phyloP scores from a whole-genome alignment of 352 stramenopile genomes.

The Globisporangium cederbergense region DNA sequence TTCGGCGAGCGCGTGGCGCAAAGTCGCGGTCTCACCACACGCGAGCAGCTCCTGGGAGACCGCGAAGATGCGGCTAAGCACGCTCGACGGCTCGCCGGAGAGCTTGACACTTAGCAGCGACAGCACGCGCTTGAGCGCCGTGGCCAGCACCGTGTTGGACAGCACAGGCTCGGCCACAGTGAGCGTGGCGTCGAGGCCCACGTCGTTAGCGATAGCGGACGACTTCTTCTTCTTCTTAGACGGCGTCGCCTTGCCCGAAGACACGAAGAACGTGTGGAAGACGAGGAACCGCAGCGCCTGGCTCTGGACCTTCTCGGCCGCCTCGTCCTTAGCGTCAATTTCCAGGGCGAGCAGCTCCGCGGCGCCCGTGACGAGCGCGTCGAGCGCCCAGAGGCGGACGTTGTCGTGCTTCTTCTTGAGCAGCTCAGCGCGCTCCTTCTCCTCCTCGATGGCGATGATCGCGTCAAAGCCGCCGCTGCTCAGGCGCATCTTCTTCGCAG shows the following conservation, averaged over 20 bases:
- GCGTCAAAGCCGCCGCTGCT: constrained; percentile 56
- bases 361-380: constrained; percentile 51
- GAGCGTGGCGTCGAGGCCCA: constrained; percentile 19
- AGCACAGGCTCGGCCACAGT: constrained; percentile 34
- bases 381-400: constrained; percentile 71
- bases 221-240: constrained; percentile 56
- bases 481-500: constrained; percentile 31
- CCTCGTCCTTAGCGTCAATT: constrained; percentile 18
- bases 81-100: constrained; percentile 33
- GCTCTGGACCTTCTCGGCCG: constrained; percentile 26
- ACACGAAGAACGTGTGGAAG: constrained; percentile 65
- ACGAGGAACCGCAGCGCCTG: constrained; percentile 61
- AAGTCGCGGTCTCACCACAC: constrained; percentile 16
- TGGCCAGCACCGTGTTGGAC: constrained; percentile 38
- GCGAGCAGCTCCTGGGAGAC: constrained; percentile 37
- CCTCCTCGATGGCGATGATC: constrained; percentile 74
- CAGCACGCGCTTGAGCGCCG: constrained; percentile 63
- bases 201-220: constrained; percentile 29
- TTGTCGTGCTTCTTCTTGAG: constrained; percentile 52
- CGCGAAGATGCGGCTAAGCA: constrained; percentile 45
- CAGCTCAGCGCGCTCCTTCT: constrained; percentile 64
- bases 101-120: constrained; percentile 58
- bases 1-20: constrained; percentile 43
- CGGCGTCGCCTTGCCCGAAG: constrained; percentile 26
- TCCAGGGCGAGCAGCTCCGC: constrained; percentile 36